Base-by-base conservation (phyloP, 805 yeast species). In the Wickerhamomyces chaumierensis region DNA sequence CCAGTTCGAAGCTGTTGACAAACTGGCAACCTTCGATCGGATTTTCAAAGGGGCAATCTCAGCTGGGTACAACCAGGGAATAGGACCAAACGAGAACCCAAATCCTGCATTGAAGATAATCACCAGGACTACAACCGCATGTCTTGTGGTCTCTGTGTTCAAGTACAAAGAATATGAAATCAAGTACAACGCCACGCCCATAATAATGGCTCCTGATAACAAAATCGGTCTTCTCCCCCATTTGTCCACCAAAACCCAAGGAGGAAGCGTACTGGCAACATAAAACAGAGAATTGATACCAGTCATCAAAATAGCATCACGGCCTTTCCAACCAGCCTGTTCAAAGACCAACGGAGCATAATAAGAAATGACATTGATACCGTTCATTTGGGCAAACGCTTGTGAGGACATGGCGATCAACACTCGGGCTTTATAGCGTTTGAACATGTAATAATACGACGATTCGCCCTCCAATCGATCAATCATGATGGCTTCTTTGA, bases 331-430 rank as follows among this genome's bases (percentile, higher is more conserved):
- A 20, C 96, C 96, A 3, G 96, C 96, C 49, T 83, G 83, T 57
- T 88, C 96, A 59, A 87, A 88, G 36, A 87, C 94, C 59, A 88
- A 63, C 2, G 96, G 95, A 2, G 96, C 95, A 62, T 87, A 87
- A 60, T 88, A 88, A 1, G 94, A 79, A 39, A 88, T 84, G 37
- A 88, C 90, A 54, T 87, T 88, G 59, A 87, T 88, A 51, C 96
- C 96, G 57, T 87, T 83, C 56, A 88, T 66, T 60, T 88, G 96
- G 3, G 96, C 96, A 66, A 88, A 86, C 65, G 85, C 75, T 56
- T 84, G 94, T 3, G 95, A 81, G 28, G 86, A 75, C 76, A 92
- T 85, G 2, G 95, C 96, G 45, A 88, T 82, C 28, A 86, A 67
- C 18, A 88, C 77, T 37, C 96, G 67, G 55, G 75, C 75, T 45